Evolutionary conservation across 495 filamentous ascomycete genomes (phyloP).

Genomic region (Penicillium manginii): DNA sequence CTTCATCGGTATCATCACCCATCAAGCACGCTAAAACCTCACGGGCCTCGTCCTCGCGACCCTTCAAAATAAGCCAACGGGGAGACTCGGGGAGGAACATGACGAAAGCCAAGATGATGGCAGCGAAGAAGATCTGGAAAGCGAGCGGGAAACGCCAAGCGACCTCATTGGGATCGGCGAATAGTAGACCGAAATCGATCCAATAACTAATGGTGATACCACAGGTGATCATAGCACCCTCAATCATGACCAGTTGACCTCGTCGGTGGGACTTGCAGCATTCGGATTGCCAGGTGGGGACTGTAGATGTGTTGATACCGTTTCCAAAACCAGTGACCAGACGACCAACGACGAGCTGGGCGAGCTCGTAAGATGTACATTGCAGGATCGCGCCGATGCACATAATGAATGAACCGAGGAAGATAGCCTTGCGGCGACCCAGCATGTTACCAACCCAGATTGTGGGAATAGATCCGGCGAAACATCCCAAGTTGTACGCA

Average conservation of each 20-base stretch:
- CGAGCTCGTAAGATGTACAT: constrained; percentile 60
- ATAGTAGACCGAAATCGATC: constrained; percentile 73
- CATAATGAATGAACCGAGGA: constrained; percentile 62
- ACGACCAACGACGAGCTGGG: constrained; percentile 68
- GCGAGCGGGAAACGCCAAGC: constrained; percentile 78
- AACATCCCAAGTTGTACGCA: constrained; percentile 68
- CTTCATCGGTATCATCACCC: constrained; percentile 55
- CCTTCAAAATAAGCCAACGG: constrained; percentile 73
- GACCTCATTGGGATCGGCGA: constrained; percentile 62
- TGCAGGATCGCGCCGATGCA: constrained; percentile 63
- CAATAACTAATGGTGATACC: constrained; percentile 77
- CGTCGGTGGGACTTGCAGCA: constrained; percentile 73
- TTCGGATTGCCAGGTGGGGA: constrained; percentile 79
- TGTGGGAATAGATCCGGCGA: constrained; percentile 62
- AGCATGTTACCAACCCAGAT: constrained; percentile 62
- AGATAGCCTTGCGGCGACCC: constrained; percentile 59
- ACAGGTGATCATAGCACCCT: constrained; percentile 71
- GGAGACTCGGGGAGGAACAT: constrained; percentile 73
- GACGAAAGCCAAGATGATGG: constrained; percentile 63
- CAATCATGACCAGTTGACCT: constrained; percentile 80
- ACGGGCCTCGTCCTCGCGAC: constrained; percentile 65
- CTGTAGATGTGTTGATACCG: constrained; percentile 66
- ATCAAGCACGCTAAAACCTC: constrained; percentile 65
- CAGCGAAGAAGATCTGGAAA: constrained; percentile 70
- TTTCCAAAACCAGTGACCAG: constrained; percentile 65